Conservation (phyloP, 139 green algal genomes). For the Chlamydomonas schloesseri region DNA sequence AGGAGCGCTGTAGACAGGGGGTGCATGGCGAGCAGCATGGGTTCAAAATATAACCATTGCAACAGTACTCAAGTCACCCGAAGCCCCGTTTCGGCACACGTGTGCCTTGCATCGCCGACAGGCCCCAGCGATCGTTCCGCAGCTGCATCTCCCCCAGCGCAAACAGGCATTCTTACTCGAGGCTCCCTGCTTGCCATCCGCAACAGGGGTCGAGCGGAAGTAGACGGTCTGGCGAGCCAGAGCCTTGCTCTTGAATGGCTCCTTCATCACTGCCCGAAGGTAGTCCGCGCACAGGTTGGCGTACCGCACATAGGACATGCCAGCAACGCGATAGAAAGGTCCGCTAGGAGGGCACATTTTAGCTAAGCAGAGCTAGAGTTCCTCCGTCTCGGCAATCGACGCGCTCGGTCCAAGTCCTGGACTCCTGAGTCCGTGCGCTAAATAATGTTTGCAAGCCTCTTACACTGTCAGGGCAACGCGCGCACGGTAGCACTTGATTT, state of each 20-base stretch:
- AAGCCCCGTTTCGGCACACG: no score
- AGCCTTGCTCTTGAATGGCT: constrained; percentile 75
- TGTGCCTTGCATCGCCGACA: constrained; percentile 13
- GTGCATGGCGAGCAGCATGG: no score
- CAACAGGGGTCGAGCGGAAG: constrained; percentile 52
- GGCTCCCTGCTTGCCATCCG: constrained; percentile 58
- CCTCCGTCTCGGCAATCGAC: no score
- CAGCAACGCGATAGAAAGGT: constrained; percentile 68
- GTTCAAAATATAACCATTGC: no score
- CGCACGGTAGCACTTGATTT: no score
- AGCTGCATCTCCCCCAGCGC: no score
- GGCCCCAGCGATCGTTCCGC: not conserved
- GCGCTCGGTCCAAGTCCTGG: no score
- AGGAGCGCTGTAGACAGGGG: not conserved
- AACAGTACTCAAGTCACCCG: no score
- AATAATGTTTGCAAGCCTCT: no score
- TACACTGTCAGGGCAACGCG: no score
- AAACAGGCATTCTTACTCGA: constrained; percentile 23
- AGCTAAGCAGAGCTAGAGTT: not conserved
- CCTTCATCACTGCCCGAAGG: constrained; percentile 72
- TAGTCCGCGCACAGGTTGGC: constrained; percentile 74
- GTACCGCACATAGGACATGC: constrained; percentile 70
- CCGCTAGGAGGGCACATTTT: constrained; percentile 51
- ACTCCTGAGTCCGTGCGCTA: no score
- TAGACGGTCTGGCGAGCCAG: constrained; percentile 54